These are phyloP conservation scores for Aspergillus sp. DNA, from an alignment of 2,329 filamentous ascomycete genomes.

Conservation along the genomic window DNA sequence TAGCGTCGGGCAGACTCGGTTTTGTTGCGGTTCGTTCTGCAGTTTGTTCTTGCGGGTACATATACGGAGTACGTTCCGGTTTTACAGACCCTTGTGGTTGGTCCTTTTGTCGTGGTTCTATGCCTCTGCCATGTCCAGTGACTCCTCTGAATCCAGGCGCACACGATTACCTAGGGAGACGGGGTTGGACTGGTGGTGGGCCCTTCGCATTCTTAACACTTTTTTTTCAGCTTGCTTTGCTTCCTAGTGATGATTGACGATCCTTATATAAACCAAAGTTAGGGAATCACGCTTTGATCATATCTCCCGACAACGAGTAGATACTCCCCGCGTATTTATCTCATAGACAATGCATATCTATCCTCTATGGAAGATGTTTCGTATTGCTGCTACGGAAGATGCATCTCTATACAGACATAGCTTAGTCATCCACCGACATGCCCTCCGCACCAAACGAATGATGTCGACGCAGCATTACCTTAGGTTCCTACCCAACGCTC, in stretches of 20 bases:
- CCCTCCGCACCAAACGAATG: background rate
- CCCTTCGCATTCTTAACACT: background rate
- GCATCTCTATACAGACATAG: background rate
- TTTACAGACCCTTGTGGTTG: background rate
- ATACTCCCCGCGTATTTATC: background rate
- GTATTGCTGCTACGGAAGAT: no score
- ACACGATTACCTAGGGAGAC: background rate
- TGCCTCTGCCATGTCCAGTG: constrained; percentile 1
- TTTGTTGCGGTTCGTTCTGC: background rate
- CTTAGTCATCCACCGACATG: background rate
- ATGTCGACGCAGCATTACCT: background rate
- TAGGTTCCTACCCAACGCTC: background rate
- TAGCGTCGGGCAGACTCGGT: constrained; percentile 7
- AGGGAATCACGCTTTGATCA: background rate
- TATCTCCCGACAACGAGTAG: background rate
- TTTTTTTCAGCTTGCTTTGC: background rate
- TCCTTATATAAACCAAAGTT: background rate
- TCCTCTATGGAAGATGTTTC: no score
- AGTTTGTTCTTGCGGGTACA: background rate
- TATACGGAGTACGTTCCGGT: background rate
- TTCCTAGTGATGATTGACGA: background rate
- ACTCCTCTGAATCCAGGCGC: no score
- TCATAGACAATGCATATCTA: no score
- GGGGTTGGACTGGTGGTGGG: background rate
- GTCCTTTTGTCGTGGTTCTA: constrained; percentile 1